Percentiles rank a stretch among this genome's conserved stretches.
phyloP scores from a whole-genome alignment of 106 monocot species.

The Xerophyta viscosa region DNA sequence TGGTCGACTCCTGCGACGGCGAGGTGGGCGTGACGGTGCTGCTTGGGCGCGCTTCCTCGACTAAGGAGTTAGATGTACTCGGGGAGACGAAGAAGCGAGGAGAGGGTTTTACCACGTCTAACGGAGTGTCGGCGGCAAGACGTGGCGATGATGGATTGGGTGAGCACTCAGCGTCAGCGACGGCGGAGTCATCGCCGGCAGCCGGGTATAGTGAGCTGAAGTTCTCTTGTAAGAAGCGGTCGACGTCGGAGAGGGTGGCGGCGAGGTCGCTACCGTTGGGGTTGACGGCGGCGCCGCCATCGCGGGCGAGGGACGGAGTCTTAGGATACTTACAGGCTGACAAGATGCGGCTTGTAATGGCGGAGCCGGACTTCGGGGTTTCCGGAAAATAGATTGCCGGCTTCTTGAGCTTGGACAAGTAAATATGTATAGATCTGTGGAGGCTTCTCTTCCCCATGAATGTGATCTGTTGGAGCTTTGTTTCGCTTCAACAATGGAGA shows the following conservation, averaged over 20 bases:
- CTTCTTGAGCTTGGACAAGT: constrained; percentile 5
- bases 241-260: background rate
- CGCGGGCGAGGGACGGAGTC: background rate
- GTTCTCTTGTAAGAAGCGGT: background rate
- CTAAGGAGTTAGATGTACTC: constrained; percentile 4
- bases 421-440: constrained; percentile 1
- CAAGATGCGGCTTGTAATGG: background rate
- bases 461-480: too few relatives aligned
- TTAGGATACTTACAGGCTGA: constrained; percentile 1
- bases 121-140: too few relatives aligned
- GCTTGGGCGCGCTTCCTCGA: constrained; percentile 16
- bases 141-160: too few relatives aligned
- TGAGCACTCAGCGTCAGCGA: too few relatives aligned
- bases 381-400: background rate
- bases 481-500: too few relatives aligned
- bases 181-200: background rate
- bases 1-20: background rate
- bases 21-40: background rate
- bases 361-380: background rate
- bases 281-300: background rate
- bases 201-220: constrained; percentile 5
- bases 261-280: background rate
- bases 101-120: too few relatives aligned
- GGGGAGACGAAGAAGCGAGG: constrained; percentile 23
- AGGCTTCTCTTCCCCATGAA: background rate